phyloP scores from a whole-genome alignment of 2,329 filamentous ascomycete genomes.

The Verticillium longisporum region DNA sequence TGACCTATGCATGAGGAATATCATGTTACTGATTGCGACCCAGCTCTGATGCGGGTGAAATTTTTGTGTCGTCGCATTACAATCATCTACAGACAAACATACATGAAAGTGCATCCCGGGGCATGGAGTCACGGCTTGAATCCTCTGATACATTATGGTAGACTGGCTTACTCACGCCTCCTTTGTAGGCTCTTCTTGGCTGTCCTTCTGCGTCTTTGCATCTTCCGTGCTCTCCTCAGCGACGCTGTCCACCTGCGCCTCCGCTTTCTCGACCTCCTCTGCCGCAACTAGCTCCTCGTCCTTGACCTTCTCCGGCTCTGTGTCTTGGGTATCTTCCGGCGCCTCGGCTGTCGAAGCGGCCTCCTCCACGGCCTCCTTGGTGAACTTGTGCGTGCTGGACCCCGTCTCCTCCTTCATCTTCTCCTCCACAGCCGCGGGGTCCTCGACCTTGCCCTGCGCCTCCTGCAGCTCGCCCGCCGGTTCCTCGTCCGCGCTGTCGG shows the following conservation, averaged over 20 bases:
- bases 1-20: background rate
- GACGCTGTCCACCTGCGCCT: conserved; percentile 13
- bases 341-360: conserved; percentile 15
- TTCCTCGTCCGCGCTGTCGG: conserved; percentile 8
- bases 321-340: conserved; percentile 4
- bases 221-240: background rate
- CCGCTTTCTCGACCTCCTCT: conserved; percentile 13
- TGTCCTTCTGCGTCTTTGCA: background rate
- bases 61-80: background rate
- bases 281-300: conserved; percentile 4
- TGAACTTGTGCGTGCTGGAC: conserved; percentile 13
- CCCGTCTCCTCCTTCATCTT: conserved; percentile 1
- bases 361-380: conserved; percentile 17
- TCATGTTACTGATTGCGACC: background rate
- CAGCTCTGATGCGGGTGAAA: background rate
- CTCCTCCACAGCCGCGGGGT: conserved; percentile 16
- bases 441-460: conserved; percentile 3
- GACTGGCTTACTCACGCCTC: background rate
- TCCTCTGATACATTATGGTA: background rate
- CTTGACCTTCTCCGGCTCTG: background rate
- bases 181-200: background rate
- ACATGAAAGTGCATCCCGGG: too few species aligned
- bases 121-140: background rate
- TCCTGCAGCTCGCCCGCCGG: conserved; percentile 6
- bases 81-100: too few species aligned